A percentile compares a stretch with the other conserved stretches of the same genome.
Conservation (phyloP, 768 basidiomycete species). For the Fomitopsis serialis region DNA sequence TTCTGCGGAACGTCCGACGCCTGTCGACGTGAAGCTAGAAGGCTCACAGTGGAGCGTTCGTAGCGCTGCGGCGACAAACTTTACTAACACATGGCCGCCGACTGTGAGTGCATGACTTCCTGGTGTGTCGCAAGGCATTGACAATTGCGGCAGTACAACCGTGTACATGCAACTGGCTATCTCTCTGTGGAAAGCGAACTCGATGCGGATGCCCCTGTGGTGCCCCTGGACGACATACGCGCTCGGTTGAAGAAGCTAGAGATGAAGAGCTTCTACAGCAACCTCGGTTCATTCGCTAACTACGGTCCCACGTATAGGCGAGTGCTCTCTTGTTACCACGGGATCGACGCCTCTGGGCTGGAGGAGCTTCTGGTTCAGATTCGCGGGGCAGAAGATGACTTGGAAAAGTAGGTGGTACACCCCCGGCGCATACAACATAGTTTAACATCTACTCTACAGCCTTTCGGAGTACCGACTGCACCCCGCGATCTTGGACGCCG, state of each 20-base stretch:
- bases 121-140: background rate
- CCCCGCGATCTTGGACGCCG: constrained; percentile 33
- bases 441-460: background rate
- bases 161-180: constrained; percentile 5
- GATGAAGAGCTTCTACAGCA: constrained; percentile 20
- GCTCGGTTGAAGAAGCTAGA: constrained; percentile 3
- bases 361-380: background rate
- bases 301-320: constrained; percentile 29
- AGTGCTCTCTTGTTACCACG: constrained; percentile 13
- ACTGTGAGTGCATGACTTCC: background rate
- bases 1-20: constrained; percentile 16
- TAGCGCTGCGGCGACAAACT: constrained; percentile 13
- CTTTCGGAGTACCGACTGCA: background rate
- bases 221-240: background rate
- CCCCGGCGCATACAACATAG: too few species aligned
- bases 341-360: too few species aligned
- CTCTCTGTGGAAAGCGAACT: background rate
- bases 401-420: background rate
- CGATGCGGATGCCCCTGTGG: background rate
- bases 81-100: constrained; percentile 3
- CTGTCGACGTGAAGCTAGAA: constrained; percentile 15
- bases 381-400: background rate
- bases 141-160: constrained; percentile 4
- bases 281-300: constrained; percentile 19
- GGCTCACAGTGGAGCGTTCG: constrained; percentile 24